Base-by-base conservation (phyloP, 2,329 filamentous ascomycete species). In the Aureobasidium zeae region DNA sequence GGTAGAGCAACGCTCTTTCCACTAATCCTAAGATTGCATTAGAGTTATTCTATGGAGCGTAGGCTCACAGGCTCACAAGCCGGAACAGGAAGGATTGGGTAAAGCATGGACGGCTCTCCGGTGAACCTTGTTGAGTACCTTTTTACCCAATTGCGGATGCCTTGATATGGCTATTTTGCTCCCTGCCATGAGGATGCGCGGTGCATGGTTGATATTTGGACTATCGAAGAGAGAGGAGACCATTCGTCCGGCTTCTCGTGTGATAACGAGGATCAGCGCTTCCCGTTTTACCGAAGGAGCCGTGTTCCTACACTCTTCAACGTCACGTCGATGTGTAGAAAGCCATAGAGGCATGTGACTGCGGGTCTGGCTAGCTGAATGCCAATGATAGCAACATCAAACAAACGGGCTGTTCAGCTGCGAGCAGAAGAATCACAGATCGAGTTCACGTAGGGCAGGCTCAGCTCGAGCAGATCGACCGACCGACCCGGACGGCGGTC, bases 111-210 rank as follows among this genome's bases (percentile, higher is more conserved):
- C 24, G 28, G 28, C 28, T 32, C 25, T 32, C 25, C 32, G 28
- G 11, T 25, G 37, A 41, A 41, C 37, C 28, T 41, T 41, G 37
- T 41, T 41, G 24, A 31, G 37, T 41, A 41, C 37, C 11, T 41
- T 41, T 41, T 41, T 41, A 24, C 19, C 37, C 36, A 24, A 22
- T 39, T 39, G 25, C 28, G 36, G 36, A 22, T 30, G 36, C 13
- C 36, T 39, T 19, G 36, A 39, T 24, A 22, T 29, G 16, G 26
- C 25, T 39, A 32, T 16, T 20, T 32, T 13, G 28, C n/a, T 25
- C 26, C 20, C 17, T 31, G 28, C 37, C 24, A 41, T 41, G 37
- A 32, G 26, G 37, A 32, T 32, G 20, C 6, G 24, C 37, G 11
- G n/a, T n/a, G n/a, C n/a, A n/a, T n/a, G n/a, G n/a, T n/a, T n/a